Evolutionary conservation across 1,139 yeast genomes (phyloP), one percentile per base, ranked within the genome.

Genomic region (Zhuliangozyma parablackwelliae): DNA sequence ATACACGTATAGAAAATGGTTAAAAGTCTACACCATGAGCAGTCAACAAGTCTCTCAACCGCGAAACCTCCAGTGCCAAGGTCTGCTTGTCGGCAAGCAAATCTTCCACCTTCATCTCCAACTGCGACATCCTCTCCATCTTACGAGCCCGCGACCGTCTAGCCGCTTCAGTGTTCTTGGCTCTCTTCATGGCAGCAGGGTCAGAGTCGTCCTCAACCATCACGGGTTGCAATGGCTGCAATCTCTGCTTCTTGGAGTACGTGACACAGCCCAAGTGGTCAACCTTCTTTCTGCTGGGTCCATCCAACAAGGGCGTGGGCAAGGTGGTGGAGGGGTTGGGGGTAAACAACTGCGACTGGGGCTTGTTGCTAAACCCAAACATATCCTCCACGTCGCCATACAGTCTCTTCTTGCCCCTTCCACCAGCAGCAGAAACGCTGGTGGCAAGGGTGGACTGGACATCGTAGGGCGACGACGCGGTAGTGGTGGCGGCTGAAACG

Each of bases 121-220:
- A 70, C 57, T 87, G 95, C 41, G 63, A 56, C 87, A 90, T 84
- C 61, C 95, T 77, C 60, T 85, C 88, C 79, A 85, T 80, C 66
- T 89, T 88, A 63, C 96, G 80, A 30, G 96, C 96, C 51, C 97
- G 76, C 31, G 97, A 88, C 57, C 97, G 77, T 62, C 97, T 80
- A 11, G 97, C 97, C 43, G 97, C 97, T 60, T 89, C 96, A 21
- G 97, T 90, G 72, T 90, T 90, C 61, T 90, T 80, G 30, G 97
- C 97, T 54, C 98, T 80, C 61, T 90, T 87, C 54, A 86, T 57
- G 36, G 88, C 77, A 41, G 75, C 76, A 20, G 82, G 79, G 61
- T 89, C 96, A 37, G 59, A 61, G 25, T 35, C 41, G 28, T 72
- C 67, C 28, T 70, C 75, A 38, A 80, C 63, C 40, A 70, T 69